Evolutionary conservation across 768 basidiomycete species (phyloP), one percentile per base, ranked within the genome.

Genomic region (Suillus subluteus): DNA sequence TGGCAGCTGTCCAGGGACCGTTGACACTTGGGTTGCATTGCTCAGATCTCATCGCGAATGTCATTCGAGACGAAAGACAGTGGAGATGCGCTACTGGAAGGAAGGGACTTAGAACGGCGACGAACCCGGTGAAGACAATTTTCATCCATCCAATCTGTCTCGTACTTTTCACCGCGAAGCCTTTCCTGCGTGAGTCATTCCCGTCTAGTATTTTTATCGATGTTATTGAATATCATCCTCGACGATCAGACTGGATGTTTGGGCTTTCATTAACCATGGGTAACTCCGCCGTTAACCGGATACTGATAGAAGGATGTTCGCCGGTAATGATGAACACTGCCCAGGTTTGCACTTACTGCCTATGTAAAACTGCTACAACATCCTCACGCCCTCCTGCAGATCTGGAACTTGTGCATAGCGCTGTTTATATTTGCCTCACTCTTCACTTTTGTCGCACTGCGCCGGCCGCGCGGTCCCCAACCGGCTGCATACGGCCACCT

Each of bases 401-500:
- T 76, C 37, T 62, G 74, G 6, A 77, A 77, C 62, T 71, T 74
- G 32, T 64, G 72, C 30, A 69, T 2, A 2, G 68, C 65, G 0
- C 69, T 76, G 1, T 67, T 74, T 38, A 37, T 74, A 18, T 66
- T 76, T 54, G 66, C 73, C 6, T 54, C 74, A 13, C 35, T 66
- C 12, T 58, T 77, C 44, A 68, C 69, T 0, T 46, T 48, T 12
- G 32, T 76, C 41, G 70, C 67, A 11, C 52, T 72, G 23, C 23
- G n/a, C 40, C 68, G 37, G 35, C 75, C 72, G 12, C 62, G 46
- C 7, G 75, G 76, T 1, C 67, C 73, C 0, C 78, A 79, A 38
- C 78, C 75, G 0, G 74, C 74, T 12, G 70, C 74, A 21, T 80
- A 79, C 37, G 76, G 78, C 4, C 76, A 79, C 30, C 62, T 80